Percentiles rank a stretch among this genome's conserved stretches.
Evolutionary conservation across 129 eudicot species (phyloP).

Genomic region (Helianthus tuberosus): DNA sequence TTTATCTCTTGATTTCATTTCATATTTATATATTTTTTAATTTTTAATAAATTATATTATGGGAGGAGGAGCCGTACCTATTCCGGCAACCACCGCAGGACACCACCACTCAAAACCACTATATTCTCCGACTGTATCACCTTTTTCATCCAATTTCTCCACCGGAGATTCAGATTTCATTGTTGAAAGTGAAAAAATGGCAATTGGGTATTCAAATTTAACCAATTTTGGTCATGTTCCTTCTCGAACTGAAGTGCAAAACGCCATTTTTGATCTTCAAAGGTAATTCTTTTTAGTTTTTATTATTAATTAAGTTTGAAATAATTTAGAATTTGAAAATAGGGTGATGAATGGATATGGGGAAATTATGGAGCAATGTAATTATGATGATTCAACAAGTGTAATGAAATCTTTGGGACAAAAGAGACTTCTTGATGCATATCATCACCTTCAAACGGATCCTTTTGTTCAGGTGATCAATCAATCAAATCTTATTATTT

Average conservation of each 20-base stretch:
- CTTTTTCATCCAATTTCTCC: background rate
- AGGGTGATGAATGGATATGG: slow-evolving; percentile 45
- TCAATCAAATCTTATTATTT: background rate
- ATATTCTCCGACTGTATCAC: background rate
- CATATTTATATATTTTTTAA: background rate
- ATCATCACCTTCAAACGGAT: slow-evolving; percentile 52
- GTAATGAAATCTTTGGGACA: slow-evolving; percentile 43
- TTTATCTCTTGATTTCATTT: background rate
- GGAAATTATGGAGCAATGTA: slow-evolving; percentile 19
- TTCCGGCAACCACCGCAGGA: slow-evolving; percentile 20
- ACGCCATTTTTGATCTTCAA: slow-evolving; percentile 53
- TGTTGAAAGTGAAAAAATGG: slow-evolving; percentile 1
- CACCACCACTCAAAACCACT: slow-evolving; percentile 15
- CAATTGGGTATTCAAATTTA: slow-evolving; percentile 9
- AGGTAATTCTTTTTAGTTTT: slow-evolving; percentile 26
- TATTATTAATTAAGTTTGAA: too few relatives aligned
- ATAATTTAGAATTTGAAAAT: slow-evolving; percentile 12
- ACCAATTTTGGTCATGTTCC: slow-evolving; percentile 49
- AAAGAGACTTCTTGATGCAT: slow-evolving; percentile 54
- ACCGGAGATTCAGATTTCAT: slow-evolving; percentile 10
- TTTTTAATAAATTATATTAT: background rate
- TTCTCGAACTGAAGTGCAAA: slow-evolving; percentile 44
- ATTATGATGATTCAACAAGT: slow-evolving; percentile 18
- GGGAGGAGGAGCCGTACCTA: slow-evolving; percentile 27
- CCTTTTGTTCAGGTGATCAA: slow-evolving; percentile 51